Evolutionary conservation across 2,329 filamentous ascomycete genomes (phyloP).

Genomic region (Diaporthe sp.): DNA sequence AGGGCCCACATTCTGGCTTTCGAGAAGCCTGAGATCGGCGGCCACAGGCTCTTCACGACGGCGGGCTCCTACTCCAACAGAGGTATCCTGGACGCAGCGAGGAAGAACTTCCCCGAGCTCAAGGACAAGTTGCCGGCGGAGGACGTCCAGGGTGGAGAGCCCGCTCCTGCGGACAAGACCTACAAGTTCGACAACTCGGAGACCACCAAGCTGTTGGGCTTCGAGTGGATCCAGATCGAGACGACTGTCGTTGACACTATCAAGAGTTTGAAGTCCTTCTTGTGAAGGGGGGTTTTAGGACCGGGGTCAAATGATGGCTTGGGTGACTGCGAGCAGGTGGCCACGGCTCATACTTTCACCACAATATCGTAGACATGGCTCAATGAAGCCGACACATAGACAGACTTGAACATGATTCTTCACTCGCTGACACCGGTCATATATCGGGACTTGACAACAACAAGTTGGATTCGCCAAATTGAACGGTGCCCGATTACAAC

Average conservation of each 20-base stretch:
- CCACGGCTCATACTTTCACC: background rate
- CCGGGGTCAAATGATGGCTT: background rate
- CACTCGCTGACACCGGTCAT: background rate
- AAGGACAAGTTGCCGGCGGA: constrained; percentile 61
- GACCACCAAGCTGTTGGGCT: constrained; percentile 71
- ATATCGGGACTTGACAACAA: background rate
- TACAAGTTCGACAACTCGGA: constrained; percentile 71
- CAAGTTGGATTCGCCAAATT: background rate
- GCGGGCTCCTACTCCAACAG: constrained; percentile 62
- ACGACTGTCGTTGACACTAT: constrained; percentile 74
- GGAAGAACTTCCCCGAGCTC: constrained; percentile 64
- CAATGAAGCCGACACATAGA: background rate
- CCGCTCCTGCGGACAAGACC: constrained; percentile 55
- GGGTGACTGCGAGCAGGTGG: background rate
- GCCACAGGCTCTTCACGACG: constrained; percentile 65
- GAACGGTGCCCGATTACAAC: background rate
- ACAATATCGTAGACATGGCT: background rate
- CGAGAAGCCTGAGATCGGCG: constrained; percentile 61
- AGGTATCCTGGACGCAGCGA: constrained; percentile 58
- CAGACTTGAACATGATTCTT: background rate
- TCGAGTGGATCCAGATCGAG: constrained; percentile 74
- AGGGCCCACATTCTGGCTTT: constrained; percentile 66
- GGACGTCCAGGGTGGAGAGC: constrained; percentile 59
- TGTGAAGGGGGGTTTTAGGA: constrained; percentile 43
- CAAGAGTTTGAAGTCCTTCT: constrained; percentile 70